A percentile compares a stretch with the other conserved stretches of the same genome.
Conservation (phyloP, 306 rosid species). For the Arachis stenosperma region DNA sequence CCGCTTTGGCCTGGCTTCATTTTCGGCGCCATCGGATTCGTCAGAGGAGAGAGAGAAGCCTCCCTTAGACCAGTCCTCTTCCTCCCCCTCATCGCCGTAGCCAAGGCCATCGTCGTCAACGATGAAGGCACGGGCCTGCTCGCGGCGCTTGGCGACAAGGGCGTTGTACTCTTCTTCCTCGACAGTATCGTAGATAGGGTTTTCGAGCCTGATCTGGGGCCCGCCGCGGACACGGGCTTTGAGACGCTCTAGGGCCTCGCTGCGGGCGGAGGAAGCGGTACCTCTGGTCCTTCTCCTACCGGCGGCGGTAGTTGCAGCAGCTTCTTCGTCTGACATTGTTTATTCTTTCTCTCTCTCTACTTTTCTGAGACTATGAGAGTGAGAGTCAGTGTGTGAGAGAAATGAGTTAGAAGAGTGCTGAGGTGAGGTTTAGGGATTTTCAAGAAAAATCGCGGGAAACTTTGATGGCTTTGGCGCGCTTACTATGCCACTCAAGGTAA, state of each 20-base stretch:
- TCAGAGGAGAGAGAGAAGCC: slow-evolving; percentile 59
- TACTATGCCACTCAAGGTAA: neutral
- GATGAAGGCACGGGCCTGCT: slow-evolving; percentile 66
- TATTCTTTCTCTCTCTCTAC: neutral
- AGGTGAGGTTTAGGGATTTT: neutral
- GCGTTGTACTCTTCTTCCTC: slow-evolving; percentile 85
- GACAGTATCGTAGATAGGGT: slow-evolving; percentile 73
- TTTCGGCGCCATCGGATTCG: slow-evolving; percentile 78
- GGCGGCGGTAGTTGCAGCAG: slow-evolving; percentile 20
- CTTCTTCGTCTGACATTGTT: slow-evolving; percentile 72
- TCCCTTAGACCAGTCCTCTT: slow-evolving; percentile 91
- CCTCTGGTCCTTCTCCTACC: slow-evolving; percentile 67
- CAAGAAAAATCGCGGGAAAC: slow-evolving; percentile 49
- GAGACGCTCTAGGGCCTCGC: slow-evolving; percentile 77
- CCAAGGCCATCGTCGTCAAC: slow-evolving; percentile 90
- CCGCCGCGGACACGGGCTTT: slow-evolving; percentile 63
- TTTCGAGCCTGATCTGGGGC: slow-evolving; percentile 78
- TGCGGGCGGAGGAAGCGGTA: slow-evolving; percentile 55
- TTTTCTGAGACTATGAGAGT: neutral
- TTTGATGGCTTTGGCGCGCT: slow-evolving; percentile 41
- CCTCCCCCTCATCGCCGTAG: slow-evolving; percentile 88
- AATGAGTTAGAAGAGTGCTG: too few species aligned
- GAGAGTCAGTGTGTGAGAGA: neutral
- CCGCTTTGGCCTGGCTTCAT: slow-evolving; percentile 69
- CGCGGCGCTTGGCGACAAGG: slow-evolving; percentile 82